Percentiles rank a stretch among this genome's conserved stretches.
These are phyloP conservation scores for Odontarrhena argentea DNA, from an alignment of 345 rosid species.

Conservation along the genomic window DNA sequence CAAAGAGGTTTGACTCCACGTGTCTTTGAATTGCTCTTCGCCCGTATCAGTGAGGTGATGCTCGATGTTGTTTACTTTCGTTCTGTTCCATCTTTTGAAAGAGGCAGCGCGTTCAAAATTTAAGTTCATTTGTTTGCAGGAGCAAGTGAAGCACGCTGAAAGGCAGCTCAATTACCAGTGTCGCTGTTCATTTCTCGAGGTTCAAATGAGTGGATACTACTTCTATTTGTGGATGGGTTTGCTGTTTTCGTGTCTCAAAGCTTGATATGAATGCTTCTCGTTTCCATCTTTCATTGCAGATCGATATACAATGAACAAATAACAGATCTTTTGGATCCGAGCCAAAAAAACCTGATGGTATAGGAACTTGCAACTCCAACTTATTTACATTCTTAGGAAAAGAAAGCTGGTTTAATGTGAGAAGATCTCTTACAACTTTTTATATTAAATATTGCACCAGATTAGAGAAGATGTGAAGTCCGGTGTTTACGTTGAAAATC, in stretches of 20 bases:
- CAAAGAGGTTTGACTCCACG: conserved; percentile 89
- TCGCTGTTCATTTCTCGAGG: conserved; percentile 90
- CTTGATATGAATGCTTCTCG: background rate
- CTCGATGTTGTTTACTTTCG: conserved; percentile 1
- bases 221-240: background rate
- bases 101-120: background rate
- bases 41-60: conserved; percentile 76
- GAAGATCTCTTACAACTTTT: background rate
- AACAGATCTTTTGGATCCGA: conserved; percentile 81
- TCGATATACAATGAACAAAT: conserved; percentile 94
- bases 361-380: conserved; percentile 7
- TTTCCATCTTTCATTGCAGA: conserved; percentile 43
- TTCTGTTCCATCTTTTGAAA: background rate
- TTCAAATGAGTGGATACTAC: conserved; percentile 31
- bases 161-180: conserved; percentile 83
- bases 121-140: conserved; percentile 45
- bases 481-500: conserved; percentile 81
- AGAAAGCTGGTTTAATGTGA: background rate
- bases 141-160: conserved; percentile 66
- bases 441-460: conserved; percentile 42
- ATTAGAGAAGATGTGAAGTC: conserved; percentile 87
- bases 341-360: conserved; percentile 75
- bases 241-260: background rate
- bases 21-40: conserved; percentile 67
- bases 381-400: background rate